These are phyloP conservation scores for Heracleum sosnowskyi DNA, from an alignment of 129 eudicot genomes.

Conservation along the genomic window DNA sequence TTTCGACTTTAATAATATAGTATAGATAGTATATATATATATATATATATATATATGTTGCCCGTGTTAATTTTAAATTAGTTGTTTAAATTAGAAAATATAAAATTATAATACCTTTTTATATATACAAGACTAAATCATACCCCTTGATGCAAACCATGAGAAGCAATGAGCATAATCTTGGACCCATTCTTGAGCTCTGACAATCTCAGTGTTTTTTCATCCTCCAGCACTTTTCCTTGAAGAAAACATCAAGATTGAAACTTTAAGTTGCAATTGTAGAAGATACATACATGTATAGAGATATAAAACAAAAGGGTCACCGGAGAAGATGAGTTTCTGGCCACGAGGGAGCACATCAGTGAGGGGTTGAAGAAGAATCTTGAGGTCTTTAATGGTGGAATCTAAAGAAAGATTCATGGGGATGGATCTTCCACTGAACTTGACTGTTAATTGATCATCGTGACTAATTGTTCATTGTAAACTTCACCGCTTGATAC, in stretches of 20 bases:
- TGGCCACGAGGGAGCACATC: conserved; percentile 98
- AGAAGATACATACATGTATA: not conserved
- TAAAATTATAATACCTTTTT: too few species aligned
- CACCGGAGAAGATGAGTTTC: conserved; percentile 79
- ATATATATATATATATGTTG: too few species aligned
- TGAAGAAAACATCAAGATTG: conserved; percentile 4
- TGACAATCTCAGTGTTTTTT: conserved; percentile 40
- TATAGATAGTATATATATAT: too few species aligned
- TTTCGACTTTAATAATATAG: too few species aligned
- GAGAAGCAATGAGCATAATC: conserved; percentile 87
- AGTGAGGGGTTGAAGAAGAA: conserved; percentile 68
- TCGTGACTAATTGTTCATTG: not conserved
- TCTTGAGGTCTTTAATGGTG: conserved; percentile 70
- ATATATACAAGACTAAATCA: too few species aligned
- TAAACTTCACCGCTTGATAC: conserved; percentile 1
- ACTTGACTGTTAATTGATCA: conserved; percentile 36
- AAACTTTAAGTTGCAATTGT: not conserved
- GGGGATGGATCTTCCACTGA: conserved; percentile 68
- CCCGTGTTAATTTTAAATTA: too few species aligned
- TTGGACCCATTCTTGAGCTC: conserved; percentile 48
- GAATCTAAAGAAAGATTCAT: conserved; percentile 37
- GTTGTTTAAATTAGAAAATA: too few species aligned
- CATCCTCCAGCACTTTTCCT: conserved; percentile 72
- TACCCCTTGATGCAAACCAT: conserved; percentile 98
- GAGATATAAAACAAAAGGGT: not conserved